Conservation (phyloP, 352 stramenopile species). For the Phytophthora litchii region DNA sequence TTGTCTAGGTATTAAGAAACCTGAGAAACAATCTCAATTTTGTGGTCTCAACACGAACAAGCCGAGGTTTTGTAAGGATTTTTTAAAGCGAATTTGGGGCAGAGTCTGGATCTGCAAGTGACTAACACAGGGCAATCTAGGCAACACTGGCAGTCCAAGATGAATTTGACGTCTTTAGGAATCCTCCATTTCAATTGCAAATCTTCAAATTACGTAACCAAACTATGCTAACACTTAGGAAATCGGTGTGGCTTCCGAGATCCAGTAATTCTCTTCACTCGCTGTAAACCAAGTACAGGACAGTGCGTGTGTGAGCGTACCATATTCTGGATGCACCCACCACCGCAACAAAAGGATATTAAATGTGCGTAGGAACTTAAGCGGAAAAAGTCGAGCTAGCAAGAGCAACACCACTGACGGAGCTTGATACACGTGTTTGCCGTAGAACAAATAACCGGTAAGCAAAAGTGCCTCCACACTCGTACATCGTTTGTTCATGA, state of each 20-base stretch:
- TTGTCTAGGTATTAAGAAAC: too few species aligned
- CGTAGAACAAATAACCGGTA: slow-evolving; percentile 37
- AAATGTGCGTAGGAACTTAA: slow-evolving; percentile 33
- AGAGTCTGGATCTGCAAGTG: too few species aligned
- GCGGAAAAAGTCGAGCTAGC: slow-evolving; percentile 28
- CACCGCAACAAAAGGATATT: slow-evolving; percentile 38
- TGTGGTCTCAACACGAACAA: too few species aligned
- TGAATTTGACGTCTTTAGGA: too few species aligned
- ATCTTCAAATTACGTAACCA: neutral
- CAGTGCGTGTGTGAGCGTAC: slow-evolving; percentile 20
- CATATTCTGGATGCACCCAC: slow-evolving; percentile 28
- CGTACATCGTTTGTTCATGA: slow-evolving; percentile 17
- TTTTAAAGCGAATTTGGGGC: too few species aligned
- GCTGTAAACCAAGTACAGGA: slow-evolving; percentile 39
- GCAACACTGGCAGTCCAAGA: too few species aligned
- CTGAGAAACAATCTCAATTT: too few species aligned
- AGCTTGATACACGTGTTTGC: slow-evolving; percentile 34
- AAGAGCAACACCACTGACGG: slow-evolving; percentile 31
- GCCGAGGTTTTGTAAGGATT: too few species aligned
- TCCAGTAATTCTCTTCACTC: slow-evolving; percentile 38
- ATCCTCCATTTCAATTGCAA: too few species aligned
- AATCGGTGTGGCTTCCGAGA: slow-evolving; percentile 33
- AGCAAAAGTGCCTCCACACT: slow-evolving; percentile 36
- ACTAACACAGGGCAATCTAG: too few species aligned
- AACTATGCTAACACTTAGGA: neutral